These are phyloP conservation scores for Orychophragmus violaceus DNA, from an alignment of 345 rosid genomes.

Conservation along the genomic window DNA sequence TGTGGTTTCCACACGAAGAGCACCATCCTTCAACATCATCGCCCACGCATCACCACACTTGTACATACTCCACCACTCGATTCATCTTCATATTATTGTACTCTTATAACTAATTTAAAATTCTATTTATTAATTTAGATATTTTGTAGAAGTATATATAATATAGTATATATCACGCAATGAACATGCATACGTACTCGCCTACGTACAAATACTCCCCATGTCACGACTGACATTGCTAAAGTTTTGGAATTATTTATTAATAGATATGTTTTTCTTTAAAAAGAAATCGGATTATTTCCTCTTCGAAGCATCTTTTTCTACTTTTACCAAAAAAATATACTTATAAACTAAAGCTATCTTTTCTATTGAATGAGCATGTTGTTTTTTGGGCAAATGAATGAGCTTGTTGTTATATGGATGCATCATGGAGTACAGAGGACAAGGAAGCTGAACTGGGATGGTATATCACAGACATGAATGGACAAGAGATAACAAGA, in stretches of 20 bases:
- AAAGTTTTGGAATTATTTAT: background rate
- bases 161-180: background rate
- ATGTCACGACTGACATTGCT: background rate
- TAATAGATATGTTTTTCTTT: no score
- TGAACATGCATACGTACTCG: slow-evolving; percentile 19
- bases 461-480: no score
- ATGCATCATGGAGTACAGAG: no score
- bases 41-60: slow-evolving; percentile 24
- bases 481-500: no score
- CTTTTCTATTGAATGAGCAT: no score
- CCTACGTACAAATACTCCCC: slow-evolving; percentile 3
- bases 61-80: slow-evolving; percentile 15
- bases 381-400: no score
- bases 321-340: no score
- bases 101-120: background rate
- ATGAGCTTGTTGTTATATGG: no score
- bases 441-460: no score
- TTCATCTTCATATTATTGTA: background rate
- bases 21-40: slow-evolving; percentile 32
- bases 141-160: background rate
- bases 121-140: background rate
- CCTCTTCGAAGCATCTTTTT: no score
- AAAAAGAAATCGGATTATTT: no score
- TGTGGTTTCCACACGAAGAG: slow-evolving; percentile 36
- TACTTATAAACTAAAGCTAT: no score